Conservation (phyloP, 2,329 filamentous ascomycete species). For the Aureobasidium lini region DNA sequence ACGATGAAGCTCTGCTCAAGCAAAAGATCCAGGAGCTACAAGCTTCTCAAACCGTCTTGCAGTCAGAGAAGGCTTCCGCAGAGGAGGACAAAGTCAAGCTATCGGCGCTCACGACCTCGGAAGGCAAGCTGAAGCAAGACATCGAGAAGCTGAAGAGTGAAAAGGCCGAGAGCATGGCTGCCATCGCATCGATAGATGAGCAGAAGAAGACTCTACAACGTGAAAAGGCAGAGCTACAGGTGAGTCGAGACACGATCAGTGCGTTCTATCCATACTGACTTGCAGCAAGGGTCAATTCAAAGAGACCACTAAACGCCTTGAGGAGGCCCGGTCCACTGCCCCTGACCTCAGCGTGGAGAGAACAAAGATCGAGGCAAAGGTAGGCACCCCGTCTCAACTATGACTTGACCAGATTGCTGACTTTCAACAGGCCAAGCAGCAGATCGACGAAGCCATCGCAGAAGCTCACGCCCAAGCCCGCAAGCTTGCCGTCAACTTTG, state of each 20-base stretch:
- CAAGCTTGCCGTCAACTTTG: background rate
- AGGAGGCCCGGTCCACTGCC: background rate
- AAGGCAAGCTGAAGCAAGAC: background rate
- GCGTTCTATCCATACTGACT: no score
- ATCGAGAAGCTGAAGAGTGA: background rate
- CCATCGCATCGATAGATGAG: background rate
- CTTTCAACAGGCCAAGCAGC: background rate
- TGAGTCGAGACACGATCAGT: background rate
- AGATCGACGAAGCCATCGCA: background rate
- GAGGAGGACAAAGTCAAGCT: background rate
- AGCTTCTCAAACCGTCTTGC: background rate
- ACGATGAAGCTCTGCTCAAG: background rate
- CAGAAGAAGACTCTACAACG: background rate
- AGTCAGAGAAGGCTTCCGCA: background rate
- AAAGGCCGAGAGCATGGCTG: background rate
- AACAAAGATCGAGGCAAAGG: background rate
- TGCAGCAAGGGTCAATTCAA: background rate
- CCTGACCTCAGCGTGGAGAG: constrained; percentile 5
- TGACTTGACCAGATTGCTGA: background rate
- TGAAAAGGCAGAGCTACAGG: constrained; percentile 2
- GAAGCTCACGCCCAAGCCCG: background rate
- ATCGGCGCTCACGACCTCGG: background rate
- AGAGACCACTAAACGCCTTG: background rate
- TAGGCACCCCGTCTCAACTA: background rate
- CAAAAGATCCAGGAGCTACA: background rate